Percentiles rank a stretch among this genome's conserved stretches.
phyloP scores from a whole-genome alignment of 208 protist species.

The Acanthamoeba polyphaga region DNA sequence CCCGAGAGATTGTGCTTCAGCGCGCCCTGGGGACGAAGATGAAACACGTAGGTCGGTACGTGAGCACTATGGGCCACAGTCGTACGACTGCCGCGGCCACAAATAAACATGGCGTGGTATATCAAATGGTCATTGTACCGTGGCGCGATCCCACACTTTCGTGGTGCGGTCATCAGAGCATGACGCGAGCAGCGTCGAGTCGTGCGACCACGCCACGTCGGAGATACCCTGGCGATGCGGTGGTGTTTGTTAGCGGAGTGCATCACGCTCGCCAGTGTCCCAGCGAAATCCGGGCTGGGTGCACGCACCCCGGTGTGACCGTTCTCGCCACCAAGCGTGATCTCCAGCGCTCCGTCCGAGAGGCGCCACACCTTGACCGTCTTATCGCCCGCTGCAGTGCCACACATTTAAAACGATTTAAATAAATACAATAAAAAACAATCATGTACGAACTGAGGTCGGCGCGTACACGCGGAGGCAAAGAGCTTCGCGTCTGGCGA shows the following conservation, averaged over 20 bases:
- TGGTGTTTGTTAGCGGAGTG: neutral
- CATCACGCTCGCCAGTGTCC: neutral
- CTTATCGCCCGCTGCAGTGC: neutral
- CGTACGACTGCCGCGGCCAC: too few relatives aligned
- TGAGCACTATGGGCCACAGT: neutral
- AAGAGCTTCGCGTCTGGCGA: neutral
- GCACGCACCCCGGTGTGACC: neutral
- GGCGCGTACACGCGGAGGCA: conserved; percentile 8
- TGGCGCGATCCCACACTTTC: conserved; percentile 18
- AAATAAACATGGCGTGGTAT: neutral
- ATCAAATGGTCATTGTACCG: neutral
- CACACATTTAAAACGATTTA: neutral
- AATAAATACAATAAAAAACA: neutral
- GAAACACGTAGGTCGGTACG: neutral
- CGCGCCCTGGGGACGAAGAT: neutral
- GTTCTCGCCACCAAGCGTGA: neutral
- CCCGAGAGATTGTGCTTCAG: conserved; percentile 10
- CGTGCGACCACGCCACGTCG: conserved; percentile 54
- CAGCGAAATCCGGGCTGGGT: neutral
- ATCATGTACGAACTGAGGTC: neutral
- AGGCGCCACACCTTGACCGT: conserved; percentile 30
- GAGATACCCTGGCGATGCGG: conserved; percentile 2
- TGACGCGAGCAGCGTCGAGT: neutral
- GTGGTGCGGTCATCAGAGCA: conserved; percentile 32
- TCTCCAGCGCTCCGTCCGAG: neutral